A percentile compares a stretch with the other conserved stretches of the same genome.
Conservation (phyloP, 2,329 filamentous ascomycete species). For the Plenodomus biglobosus region DNA sequence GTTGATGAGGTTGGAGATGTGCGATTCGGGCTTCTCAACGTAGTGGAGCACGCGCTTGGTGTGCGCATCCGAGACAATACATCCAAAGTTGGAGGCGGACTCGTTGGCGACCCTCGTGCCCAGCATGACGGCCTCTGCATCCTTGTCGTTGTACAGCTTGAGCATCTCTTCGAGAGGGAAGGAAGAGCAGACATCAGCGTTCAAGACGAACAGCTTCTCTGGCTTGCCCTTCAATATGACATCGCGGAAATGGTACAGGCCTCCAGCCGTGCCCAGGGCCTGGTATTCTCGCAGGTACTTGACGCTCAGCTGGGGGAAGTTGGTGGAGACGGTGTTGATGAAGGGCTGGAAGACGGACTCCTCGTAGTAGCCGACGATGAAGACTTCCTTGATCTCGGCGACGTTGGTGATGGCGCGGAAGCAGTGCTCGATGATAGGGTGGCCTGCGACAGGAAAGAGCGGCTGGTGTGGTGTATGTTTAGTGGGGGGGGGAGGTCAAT, state of each 20-base stretch:
- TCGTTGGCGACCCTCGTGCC: constrained; percentile 90
- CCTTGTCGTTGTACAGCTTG: constrained; percentile 87
- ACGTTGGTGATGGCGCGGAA: constrained; percentile 89
- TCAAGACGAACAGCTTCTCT: constrained; percentile 94
- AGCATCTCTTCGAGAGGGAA: constrained; percentile 97
- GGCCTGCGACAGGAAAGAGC: constrained; percentile 96
- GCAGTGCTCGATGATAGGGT: constrained; percentile 98
- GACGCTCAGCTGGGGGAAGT: constrained; percentile 85
- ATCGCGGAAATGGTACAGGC: constrained; percentile 98
- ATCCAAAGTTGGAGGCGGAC: constrained; percentile 93
- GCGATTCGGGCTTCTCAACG: constrained; percentile 97
- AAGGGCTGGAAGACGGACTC: constrained; percentile 96
- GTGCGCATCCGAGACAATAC: constrained; percentile 92
- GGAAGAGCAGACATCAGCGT: constrained; percentile 97
- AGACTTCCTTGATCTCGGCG: constrained; percentile 90
- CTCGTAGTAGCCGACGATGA: constrained; percentile 98
- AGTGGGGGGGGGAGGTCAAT: constrained; percentile 16
- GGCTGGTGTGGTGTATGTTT: constrained; percentile 63
- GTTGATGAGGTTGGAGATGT: constrained; percentile 98
- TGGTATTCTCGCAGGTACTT: constrained; percentile 98
- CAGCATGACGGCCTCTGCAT: constrained; percentile 94
- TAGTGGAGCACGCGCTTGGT: constrained; percentile 96
- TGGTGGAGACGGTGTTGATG: constrained; percentile 84
- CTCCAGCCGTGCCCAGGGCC: constrained; percentile 91
- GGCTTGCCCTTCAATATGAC: constrained; percentile 94